A percentile compares a stretch with the other conserved stretches of the same genome.
Evolutionary conservation across 352 stramenopile species (phyloP).

Genomic region (Detonula confervacea): DNA sequence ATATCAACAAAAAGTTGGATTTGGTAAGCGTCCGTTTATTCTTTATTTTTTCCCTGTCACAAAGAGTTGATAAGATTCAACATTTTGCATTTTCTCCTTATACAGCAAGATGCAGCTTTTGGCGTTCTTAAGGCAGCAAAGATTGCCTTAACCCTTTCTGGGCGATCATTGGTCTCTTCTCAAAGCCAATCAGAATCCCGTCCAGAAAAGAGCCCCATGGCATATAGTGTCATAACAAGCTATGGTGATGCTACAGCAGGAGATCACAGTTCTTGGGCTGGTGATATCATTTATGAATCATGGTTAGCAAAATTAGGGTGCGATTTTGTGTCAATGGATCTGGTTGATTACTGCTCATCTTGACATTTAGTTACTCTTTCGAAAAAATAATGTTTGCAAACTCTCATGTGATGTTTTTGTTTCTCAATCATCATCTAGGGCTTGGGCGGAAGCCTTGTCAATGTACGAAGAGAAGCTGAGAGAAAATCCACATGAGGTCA

Average conservation of each 20-base stretch:
- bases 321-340: too few species aligned
- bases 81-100: too few species aligned
- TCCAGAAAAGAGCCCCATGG: conserved; percentile 66
- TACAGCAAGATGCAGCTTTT: conserved; percentile 91
- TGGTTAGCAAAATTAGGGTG: conserved; percentile 97
- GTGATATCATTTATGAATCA: conserved; percentile 86
- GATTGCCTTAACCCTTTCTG: conserved; percentile 62
- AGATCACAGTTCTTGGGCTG: conserved; percentile 86
- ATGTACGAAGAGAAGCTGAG: conserved; percentile 91
- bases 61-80: too few species aligned
- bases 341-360: too few species aligned
- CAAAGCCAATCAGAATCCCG: conserved; percentile 44
- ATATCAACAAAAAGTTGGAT: conserved; percentile 98
- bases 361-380: too few species aligned
- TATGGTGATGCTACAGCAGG: conserved; percentile 54
- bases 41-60: not conserved
- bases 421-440: not conserved
- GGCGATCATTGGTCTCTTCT: conserved; percentile 39
- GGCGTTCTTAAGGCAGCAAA: conserved; percentile 95
- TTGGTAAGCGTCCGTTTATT: conserved; percentile 32
- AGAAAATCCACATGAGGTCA: conserved; percentile 87
- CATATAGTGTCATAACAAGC: conserved; percentile 81
- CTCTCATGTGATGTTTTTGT: not conserved
- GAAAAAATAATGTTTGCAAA: not conserved
- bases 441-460: conserved; percentile 93